Evolutionary conservation across 2,329 filamentous ascomycete genomes (phyloP).

Genomic region (Nemania sp.): DNA sequence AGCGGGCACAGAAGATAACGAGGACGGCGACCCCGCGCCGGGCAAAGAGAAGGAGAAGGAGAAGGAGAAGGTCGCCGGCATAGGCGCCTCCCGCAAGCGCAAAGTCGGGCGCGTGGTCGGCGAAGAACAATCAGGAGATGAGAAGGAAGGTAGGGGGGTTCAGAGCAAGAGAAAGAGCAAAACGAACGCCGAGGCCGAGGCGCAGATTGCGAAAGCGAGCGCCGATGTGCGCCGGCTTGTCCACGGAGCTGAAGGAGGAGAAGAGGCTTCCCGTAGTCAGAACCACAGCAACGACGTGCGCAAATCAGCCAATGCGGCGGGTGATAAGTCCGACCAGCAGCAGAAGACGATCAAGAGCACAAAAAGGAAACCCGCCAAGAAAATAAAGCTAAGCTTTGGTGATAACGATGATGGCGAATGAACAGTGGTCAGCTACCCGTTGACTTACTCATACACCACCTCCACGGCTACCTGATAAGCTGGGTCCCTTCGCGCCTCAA

Average conservation of each 20-base stretch:
- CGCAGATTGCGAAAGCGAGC: slow-evolving; percentile 43
- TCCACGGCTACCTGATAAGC: neutral
- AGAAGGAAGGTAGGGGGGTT: too few relatives aligned
- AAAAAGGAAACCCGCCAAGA: slow-evolving; percentile 68
- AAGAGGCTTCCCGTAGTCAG: neutral
- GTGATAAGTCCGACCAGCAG: slow-evolving; percentile 20
- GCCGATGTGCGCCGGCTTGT: slow-evolving; percentile 34
- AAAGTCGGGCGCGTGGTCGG: slow-evolving; percentile 66
- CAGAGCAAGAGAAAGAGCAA: slow-evolving; percentile 35
- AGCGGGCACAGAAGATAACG: slow-evolving; percentile 20
- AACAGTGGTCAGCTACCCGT: slow-evolving; percentile 13
- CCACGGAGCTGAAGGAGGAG: neutral
- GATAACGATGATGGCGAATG: slow-evolving; percentile 66
- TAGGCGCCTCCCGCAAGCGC: slow-evolving; percentile 65
- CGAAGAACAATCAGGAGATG: slow-evolving; percentile 47
- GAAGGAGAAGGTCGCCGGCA: slow-evolving; percentile 54
- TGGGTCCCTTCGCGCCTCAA: too few relatives aligned
- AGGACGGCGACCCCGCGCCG: slow-evolving; percentile 36
- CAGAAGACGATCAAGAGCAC: slow-evolving; percentile 23
- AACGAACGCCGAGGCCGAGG: slow-evolving; percentile 10
- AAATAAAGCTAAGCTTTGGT: slow-evolving; percentile 76
- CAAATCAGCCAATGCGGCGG: neutral
- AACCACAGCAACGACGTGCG: neutral
- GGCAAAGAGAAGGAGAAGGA: slow-evolving; percentile 53
- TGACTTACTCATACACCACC: too few relatives aligned